Conservation (phyloP, 116 monocot genomes). For the Dioscorea cayenensis region DNA sequence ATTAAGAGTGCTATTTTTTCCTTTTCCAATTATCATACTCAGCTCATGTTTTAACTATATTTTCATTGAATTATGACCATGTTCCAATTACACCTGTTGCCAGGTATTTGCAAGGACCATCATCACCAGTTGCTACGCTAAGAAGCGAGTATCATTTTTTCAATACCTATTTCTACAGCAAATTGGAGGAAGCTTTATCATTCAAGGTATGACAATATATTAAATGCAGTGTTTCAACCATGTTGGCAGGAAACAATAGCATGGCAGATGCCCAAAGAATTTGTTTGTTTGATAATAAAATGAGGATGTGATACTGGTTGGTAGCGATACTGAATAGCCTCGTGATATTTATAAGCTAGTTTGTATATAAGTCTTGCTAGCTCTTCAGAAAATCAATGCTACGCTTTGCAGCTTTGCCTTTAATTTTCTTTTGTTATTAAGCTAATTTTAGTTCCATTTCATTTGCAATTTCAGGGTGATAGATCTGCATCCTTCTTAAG, state of each 20-base stretch:
- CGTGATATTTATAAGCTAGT: too few relatives aligned
- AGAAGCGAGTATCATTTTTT: slow-evolving; percentile 69
- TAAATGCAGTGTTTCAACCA: not conserved
- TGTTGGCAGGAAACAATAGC: not conserved
- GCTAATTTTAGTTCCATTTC: not conserved
- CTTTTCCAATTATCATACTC: not conserved
- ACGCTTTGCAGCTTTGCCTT: not conserved
- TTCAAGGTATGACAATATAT: slow-evolving; percentile 40
- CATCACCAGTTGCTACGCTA: slow-evolving; percentile 10
- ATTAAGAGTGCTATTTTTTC: too few relatives aligned
- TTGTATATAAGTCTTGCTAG: not conserved
- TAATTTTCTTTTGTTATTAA: not conserved
- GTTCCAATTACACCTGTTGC: slow-evolving; percentile 5
- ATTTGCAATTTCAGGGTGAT: slow-evolving; percentile 34
- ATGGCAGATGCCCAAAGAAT: too few relatives aligned
- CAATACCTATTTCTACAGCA: slow-evolving; percentile 91
- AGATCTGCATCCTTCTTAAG: slow-evolving; percentile 38
- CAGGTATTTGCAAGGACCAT: slow-evolving; percentile 68
- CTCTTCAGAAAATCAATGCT: not conserved
- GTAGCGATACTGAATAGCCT: too few relatives aligned
- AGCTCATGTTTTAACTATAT: not conserved
- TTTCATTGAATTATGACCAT: too few relatives aligned
- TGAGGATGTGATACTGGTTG: too few relatives aligned
- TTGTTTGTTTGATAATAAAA: too few relatives aligned
- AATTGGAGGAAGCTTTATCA: slow-evolving; percentile 69